Conservation (phyloP, 1,284 basidiomycete species). For the Fereydounia khargensis region DNA sequence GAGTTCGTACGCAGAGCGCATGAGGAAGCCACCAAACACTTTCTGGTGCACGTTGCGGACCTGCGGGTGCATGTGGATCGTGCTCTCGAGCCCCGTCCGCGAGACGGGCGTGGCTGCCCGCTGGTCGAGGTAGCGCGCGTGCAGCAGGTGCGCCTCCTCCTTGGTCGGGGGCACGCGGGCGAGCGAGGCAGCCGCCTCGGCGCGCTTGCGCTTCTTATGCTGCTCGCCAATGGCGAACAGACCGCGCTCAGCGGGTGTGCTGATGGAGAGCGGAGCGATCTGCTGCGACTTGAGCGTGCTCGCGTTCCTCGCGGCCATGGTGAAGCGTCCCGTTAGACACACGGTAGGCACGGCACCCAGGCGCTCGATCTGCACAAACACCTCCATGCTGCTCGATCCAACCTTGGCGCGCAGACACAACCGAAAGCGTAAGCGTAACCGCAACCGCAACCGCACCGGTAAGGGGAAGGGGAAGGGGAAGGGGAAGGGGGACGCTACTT, state of each 20-base stretch:
- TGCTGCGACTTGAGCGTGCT: slow-evolving; percentile 37
- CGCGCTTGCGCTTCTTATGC: slow-evolving; percentile 47
- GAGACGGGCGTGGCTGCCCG: slow-evolving; percentile 25
- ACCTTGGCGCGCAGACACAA: slow-evolving; percentile 40
- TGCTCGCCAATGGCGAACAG: slow-evolving; percentile 54
- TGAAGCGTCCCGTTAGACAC: slow-evolving; percentile 36
- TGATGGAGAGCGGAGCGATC: slow-evolving; percentile 45
- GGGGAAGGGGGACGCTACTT: too few relatives aligned
- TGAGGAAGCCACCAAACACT: slow-evolving; percentile 48
- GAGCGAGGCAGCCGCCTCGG: slow-evolving; percentile 37
- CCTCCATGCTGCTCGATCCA: slow-evolving; percentile 56
- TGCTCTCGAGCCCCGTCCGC: slow-evolving; percentile 36
- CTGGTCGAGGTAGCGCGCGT: slow-evolving; percentile 45
- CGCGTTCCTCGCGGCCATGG: slow-evolving; percentile 55
- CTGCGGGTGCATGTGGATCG: slow-evolving; percentile 54
- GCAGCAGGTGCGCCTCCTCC: slow-evolving; percentile 55
- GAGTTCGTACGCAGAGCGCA: slow-evolving; percentile 55
- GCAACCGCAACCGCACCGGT: too few relatives aligned
- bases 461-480: too few relatives aligned
- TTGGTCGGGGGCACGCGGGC: slow-evolving; percentile 54
- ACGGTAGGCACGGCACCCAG: slow-evolving; percentile 8
- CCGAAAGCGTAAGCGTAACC: too few relatives aligned
- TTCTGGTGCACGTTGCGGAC: slow-evolving; percentile 43
- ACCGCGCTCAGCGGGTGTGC: slow-evolving; percentile 44
- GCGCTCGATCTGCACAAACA: slow-evolving; percentile 56